Evolutionary conservation across 2,329 filamentous ascomycete genomes (phyloP).

Genomic region (Penicillium sumatraense): DNA sequence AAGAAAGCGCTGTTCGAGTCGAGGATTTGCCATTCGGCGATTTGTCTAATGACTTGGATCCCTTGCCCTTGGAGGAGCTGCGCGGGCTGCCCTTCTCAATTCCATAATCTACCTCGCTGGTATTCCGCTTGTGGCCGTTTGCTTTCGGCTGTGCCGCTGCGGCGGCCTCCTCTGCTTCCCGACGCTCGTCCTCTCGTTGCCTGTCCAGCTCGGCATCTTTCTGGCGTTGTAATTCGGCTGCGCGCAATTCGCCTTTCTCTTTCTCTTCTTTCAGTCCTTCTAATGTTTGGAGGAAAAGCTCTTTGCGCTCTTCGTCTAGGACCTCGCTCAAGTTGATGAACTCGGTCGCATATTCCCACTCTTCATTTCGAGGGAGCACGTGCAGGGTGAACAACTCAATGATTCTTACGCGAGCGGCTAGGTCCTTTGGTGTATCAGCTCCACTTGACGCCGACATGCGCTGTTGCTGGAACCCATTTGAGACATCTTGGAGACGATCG

Average conservation of each 20-base stretch:
- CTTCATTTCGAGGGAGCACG: conserved; percentile 87
- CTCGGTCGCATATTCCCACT: conserved; percentile 93
- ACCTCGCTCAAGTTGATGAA: conserved; percentile 87
- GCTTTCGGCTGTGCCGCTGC: conserved; percentile 46
- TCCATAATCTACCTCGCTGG: conserved; percentile 70
- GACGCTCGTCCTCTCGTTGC: conserved; percentile 52
- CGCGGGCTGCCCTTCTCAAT: conserved; percentile 61
- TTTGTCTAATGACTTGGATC: conserved; percentile 34
- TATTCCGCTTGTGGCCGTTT: conserved; percentile 57
- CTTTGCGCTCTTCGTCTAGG: conserved; percentile 87
- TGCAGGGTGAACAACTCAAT: conserved; percentile 95
- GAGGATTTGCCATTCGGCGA: conserved; percentile 29
- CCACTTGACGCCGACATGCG: conserved; percentile 57
- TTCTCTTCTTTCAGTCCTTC: conserved; percentile 84
- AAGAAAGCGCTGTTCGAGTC: conserved; percentile 36
- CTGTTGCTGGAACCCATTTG: conserved; percentile 36
- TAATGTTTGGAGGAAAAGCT: conserved; percentile 85
- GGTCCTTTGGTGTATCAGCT: conserved; percentile 80
- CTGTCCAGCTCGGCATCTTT: conserved; percentile 60
- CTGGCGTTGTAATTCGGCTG: conserved; percentile 66
- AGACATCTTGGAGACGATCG: conserved; percentile 59
- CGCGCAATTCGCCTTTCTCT: conserved; percentile 68
- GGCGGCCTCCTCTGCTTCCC: conserved; percentile 40
- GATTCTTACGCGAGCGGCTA: conserved; percentile 84
- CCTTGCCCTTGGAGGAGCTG: conserved; percentile 33